Evolutionary conservation across 2,329 filamentous ascomycete species (phyloP).

Genomic region (Fusarium sacchari): DNA sequence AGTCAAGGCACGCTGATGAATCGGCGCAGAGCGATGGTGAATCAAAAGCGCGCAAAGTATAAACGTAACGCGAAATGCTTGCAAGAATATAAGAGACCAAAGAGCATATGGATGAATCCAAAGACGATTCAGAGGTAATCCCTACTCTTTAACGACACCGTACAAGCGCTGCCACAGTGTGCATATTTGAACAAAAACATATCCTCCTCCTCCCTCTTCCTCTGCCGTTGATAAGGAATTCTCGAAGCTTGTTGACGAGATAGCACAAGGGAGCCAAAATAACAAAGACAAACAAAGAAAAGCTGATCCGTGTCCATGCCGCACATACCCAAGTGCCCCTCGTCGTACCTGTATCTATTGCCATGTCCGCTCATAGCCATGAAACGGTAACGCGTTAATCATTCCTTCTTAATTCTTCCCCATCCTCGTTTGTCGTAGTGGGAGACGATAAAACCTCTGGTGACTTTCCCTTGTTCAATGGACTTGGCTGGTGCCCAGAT

Average conservation of each 20-base stretch:
- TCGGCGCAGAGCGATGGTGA: not conserved
- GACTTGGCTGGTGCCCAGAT: slow-evolving; percentile 18
- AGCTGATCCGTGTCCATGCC: slow-evolving; percentile 10
- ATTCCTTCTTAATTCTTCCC: slow-evolving; percentile 26
- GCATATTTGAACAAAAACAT: slow-evolving; percentile 29
- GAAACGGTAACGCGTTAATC: slow-evolving; percentile 36
- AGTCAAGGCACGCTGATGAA: slow-evolving; percentile 13
- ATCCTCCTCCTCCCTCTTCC: slow-evolving; percentile 5
- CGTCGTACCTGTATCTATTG: slow-evolving; percentile 19
- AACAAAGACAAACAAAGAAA: slow-evolving; percentile 16
- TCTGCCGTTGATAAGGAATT: not conserved
- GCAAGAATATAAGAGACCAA: not conserved
- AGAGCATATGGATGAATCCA: not conserved
- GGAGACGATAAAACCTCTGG: slow-evolving; percentile 2
- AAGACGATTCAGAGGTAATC: slow-evolving; percentile 5
- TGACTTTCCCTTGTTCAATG: slow-evolving; percentile 5
- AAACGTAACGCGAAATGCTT: not conserved
- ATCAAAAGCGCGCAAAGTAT: not conserved
- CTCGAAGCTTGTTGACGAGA: not conserved
- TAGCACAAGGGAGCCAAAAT: slow-evolving; percentile 2
- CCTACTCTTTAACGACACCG: slow-evolving; percentile 26
- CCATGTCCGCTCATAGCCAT: slow-evolving; percentile 21
- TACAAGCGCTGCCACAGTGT: slow-evolving; percentile 18
- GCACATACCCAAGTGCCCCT: slow-evolving; percentile 22
- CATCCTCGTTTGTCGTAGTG: slow-evolving; percentile 6